Base-by-base conservation (phyloP, 371 early-diverging fungal genomes). In the Mucor indicus region DNA sequence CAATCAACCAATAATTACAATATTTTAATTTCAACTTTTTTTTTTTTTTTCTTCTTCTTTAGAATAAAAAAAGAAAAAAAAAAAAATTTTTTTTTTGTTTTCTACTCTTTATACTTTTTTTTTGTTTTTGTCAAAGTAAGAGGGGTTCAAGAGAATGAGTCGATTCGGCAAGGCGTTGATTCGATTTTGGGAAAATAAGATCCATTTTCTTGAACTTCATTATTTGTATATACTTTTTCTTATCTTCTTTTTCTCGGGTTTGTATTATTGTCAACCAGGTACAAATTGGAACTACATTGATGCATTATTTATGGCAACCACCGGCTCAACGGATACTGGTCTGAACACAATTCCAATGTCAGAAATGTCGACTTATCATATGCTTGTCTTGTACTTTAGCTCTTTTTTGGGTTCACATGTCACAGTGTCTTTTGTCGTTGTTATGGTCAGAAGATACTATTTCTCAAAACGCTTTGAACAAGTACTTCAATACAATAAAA, bases 201-300 rank as follows among this genome's bases (percentile, higher is more conserved):
- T 75, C 16, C 76, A 72, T 39, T 75, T 75, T 41, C 45, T 75
- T 11, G 59, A 72, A 22, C 52, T 75, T 1, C 76, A 75, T 32
- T 75, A 75, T 33, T 35, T 57, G 10, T 75, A 75, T 35, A 69
- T 75, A 15, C 41, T 57, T 7, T 23, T 59, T 4, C 22, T 72
- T 35, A 48, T 53, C 30, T 56, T 72, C 8, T n/a, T 69, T 9
- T 39, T 53, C 11, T 72, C 76, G 0, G 55, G 48, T 0, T 36
- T 65, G 4, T 67, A 62, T 27, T 75, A 75, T 37, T 61, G 58
- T 24, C 57, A 71, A 43, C 48, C 69, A 20, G 63, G 61, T 8
- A 63, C 65, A 2, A 27, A 57, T 13, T 69, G 63, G 64, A 30
- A 48, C 8, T 75, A 72, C 36, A 56, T 72, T 16, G 76, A 75